phyloP scores from a whole-genome alignment of 2,329 filamentous ascomycete species.

The Aspergillus latus region DNA sequence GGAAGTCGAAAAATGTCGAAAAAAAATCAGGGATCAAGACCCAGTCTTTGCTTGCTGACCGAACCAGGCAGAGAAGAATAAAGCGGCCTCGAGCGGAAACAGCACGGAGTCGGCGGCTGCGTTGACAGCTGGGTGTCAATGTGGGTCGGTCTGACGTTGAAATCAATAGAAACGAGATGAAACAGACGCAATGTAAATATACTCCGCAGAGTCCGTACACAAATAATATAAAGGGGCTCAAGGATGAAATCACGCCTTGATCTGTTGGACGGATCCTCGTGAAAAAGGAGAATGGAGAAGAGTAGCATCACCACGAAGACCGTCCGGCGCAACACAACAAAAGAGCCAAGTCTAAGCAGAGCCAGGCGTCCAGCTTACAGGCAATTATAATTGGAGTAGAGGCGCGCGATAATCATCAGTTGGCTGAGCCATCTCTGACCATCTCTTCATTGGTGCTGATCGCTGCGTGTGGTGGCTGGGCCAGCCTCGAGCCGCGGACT shows the following conservation, averaged over 20 bases:
- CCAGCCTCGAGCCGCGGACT: not conserved
- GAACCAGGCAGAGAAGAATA: constrained; percentile 1
- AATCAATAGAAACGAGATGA: not conserved
- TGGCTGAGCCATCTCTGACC: not conserved
- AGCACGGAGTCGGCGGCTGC: constrained; percentile 7
- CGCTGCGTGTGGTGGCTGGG: constrained; percentile 5
- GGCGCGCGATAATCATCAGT: not conserved
- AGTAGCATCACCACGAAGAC: not conserved
- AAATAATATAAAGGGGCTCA: not conserved
- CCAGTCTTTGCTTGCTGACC: not conserved
- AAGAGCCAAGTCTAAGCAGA: not conserved
- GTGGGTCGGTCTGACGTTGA: constrained; percentile 10
- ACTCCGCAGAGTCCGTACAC: not conserved
- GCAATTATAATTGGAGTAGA: constrained; percentile 8
- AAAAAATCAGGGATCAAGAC: not conserved
- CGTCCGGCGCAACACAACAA: not conserved
- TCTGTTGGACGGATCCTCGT: not conserved
- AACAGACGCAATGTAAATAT: constrained; percentile 1
- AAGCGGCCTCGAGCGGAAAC: constrained; percentile 5
- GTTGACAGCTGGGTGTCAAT: constrained; percentile 1
- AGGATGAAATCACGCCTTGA: not conserved
- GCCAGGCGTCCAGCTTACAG: constrained; percentile 6
- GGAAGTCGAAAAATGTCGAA: not conserved
- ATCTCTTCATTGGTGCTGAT: constrained; percentile 7
- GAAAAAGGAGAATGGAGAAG: not conserved